Conservation (phyloP, 495 filamentous ascomycete species). For the Neurospora hispaniola region DNA sequence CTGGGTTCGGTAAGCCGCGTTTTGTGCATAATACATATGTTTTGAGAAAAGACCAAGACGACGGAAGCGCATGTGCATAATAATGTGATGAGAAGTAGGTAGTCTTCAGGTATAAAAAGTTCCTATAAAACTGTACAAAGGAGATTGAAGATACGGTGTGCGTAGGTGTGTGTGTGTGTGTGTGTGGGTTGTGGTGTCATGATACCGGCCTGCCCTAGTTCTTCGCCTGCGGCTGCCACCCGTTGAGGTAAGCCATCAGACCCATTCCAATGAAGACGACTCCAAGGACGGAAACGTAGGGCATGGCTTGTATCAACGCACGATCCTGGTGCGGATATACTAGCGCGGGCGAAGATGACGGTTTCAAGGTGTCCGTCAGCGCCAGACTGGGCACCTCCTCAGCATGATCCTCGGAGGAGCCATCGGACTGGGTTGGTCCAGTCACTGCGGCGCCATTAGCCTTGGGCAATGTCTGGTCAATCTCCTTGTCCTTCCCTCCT, state of each 20-base stretch:
- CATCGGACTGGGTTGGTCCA: slow-evolving; percentile 4
- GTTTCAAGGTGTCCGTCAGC: slow-evolving; percentile 28
- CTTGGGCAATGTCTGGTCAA: not conserved
- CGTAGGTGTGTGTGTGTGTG: not conserved
- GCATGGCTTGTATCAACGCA: slow-evolving; percentile 53
- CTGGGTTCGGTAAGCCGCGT: not conserved
- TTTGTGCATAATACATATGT: not conserved
- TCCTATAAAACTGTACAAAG: not conserved
- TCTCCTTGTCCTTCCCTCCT: not conserved
- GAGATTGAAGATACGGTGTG: not conserved
- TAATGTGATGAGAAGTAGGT: not conserved
- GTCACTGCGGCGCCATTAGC: slow-evolving; percentile 12
- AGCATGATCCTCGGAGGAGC: slow-evolving; percentile 9
- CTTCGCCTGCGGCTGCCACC: slow-evolving; percentile 50
- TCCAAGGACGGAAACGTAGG: slow-evolving; percentile 78
- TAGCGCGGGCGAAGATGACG: slow-evolving; percentile 14
- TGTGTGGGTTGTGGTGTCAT: not conserved
- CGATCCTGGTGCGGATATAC: slow-evolving; percentile 20
- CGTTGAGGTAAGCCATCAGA: slow-evolving; percentile 90
- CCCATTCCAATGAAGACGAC: slow-evolving; percentile 85
- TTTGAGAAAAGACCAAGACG: not conserved
- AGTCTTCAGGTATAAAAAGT: not conserved
- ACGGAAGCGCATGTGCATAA: not conserved
- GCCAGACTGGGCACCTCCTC: slow-evolving; percentile 5
- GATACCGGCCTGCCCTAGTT: not conserved